These are phyloP conservation scores for Leishmania mexicana DNA, from an alignment of 208 protist genomes.

Conservation along the genomic window DNA sequence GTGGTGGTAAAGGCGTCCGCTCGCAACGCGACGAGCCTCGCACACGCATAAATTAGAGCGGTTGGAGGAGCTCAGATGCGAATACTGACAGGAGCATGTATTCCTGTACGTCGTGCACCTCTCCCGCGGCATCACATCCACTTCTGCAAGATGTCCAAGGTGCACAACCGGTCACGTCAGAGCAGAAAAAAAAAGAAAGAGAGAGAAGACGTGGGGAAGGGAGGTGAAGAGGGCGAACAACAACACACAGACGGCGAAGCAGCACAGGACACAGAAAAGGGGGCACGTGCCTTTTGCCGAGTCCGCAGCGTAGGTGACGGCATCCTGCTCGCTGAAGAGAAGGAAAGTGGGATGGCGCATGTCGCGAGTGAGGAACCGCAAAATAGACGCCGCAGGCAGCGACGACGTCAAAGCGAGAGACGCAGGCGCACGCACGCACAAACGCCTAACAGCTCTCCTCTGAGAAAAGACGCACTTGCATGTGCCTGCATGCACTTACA, in stretches of 20 bases:
- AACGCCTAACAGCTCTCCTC: neutral
- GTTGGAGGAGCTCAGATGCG: neutral
- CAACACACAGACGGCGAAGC: neutral
- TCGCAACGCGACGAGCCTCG: neutral
- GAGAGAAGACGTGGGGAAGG: neutral
- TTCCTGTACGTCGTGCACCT: neutral
- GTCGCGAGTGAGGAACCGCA: neutral
- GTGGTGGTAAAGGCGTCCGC: neutral
- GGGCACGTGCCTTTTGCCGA: neutral
- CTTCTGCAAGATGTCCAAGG: conserved; percentile 1
- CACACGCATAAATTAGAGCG: neutral
- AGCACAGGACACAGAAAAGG: neutral
- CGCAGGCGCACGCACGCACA: neutral
- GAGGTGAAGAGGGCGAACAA: neutral
- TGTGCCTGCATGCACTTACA: neutral
- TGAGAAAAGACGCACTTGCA: neutral
- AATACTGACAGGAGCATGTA: neutral
- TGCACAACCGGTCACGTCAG: neutral
- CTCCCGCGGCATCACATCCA: neutral
- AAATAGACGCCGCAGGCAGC: neutral
- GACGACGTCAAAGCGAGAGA: neutral
- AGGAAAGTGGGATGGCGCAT: neutral
- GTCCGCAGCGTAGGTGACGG: neutral
- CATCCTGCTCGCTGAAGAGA: neutral
- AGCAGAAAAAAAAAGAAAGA: conserved; percentile 11